Percentiles rank a stretch among this genome's conserved stretches.
Conservation (phyloP, 2,329 filamentous ascomycete species). For the Fusarium sublunatum region DNA sequence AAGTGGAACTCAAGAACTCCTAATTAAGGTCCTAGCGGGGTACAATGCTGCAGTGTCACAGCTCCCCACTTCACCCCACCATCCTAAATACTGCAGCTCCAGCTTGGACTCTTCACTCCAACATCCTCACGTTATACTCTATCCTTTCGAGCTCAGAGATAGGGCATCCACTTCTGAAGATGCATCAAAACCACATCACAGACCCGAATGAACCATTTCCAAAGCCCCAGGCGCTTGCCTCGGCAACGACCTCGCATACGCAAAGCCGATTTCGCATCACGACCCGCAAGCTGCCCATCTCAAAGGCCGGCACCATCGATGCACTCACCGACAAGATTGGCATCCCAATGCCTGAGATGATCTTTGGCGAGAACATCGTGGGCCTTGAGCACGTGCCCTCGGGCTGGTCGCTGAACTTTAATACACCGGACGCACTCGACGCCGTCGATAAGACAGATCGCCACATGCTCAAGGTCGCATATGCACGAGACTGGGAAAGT, state of each 20-base stretch:
- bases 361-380: constrained; percentile 95
- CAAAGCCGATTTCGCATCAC: constrained; percentile 79
- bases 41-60: background rate
- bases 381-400: constrained; percentile 76
- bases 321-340: constrained; percentile 80
- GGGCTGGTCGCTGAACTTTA: constrained; percentile 85
- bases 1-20: background rate
- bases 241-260: constrained; percentile 66
- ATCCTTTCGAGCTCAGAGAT: background rate
- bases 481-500: constrained; percentile 85
- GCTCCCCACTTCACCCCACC: constrained; percentile 14
- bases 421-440: constrained; percentile 87
- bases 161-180: constrained; percentile 32
- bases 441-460: constrained; percentile 92
- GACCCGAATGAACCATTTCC: constrained; percentile 66
- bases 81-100: constrained; percentile 5
- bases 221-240: constrained; percentile 59
- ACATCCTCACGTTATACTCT: background rate
- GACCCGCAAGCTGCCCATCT: constrained; percentile 92
- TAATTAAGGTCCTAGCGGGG: background rate
- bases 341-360: constrained; percentile 97
- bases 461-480: constrained; percentile 91
- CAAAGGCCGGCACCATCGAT: constrained; percentile 91
- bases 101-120: background rate
- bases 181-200: constrained; percentile 52